Base-by-base conservation (phyloP, 129 eudicot genomes). In the Flaveria trinervia region DNA sequence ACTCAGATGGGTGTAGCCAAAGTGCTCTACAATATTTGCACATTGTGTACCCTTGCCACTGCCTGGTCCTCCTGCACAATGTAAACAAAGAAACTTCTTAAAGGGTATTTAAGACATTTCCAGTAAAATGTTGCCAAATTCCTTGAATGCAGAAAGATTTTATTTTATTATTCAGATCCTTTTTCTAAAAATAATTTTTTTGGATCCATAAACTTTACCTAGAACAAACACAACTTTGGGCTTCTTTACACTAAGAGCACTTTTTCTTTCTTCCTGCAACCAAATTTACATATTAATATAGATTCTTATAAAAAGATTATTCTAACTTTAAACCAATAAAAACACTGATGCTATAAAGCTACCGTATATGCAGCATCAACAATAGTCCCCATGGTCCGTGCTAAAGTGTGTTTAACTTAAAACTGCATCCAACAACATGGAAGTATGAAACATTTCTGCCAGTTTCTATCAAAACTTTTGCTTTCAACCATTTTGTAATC, bases 21-120 rank as follows among this genome's bases (percentile, higher is more conserved):
- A 94, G 45, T 94, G 84, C 75, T 91, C 78, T 9, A 94, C 99
- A 69, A 94, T 94, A 78, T 94, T 87, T 70, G 92, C 92, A 83
- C 99, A 94, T 72, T 94, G 99, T 69, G 99, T 94, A 25, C 99
- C 99, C 89, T 94, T 94, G 48, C 99, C 99, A 78, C 99, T 94
- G 70, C 99, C 99, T 4, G 99, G 99, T 65, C 99, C 99, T 81
- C 99, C 99, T 94, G 89, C 67, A 85, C 84, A 72, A 12, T 12
- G 36, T 65, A 39, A 52, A 15, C 52, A 14, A 70, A 78, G 46
- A 65, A 48, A 33, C 56, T 52, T 77, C 22, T 15, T 10, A 15
- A 22, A 52, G 16, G 14, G 3, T 68, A 41, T 77, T 18, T 39
- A 14, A 33, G 7, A 65, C 51, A 75, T 46, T 16, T 18, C 36